Percentiles rank a stretch among this genome's conserved stretches.
phyloP scores from a whole-genome alignment of 768 basidiomycete species.

The Suillus subalutaceus region DNA sequence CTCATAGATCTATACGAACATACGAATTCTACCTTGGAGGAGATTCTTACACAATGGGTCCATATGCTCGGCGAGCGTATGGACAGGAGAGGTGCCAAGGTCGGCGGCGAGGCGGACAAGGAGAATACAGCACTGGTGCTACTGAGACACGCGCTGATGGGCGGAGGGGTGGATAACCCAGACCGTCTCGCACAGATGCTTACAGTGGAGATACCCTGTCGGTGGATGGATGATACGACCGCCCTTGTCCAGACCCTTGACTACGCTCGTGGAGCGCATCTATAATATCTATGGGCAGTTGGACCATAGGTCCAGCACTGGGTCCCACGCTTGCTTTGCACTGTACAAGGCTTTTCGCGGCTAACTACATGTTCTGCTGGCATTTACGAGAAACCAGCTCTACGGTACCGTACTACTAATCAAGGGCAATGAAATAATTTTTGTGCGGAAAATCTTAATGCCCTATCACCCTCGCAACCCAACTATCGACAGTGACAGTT shows the following conservation, averaged over 20 bases:
- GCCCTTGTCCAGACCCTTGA: conserved; percentile 39
- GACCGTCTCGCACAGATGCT: conserved; percentile 47
- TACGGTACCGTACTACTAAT: background rate
- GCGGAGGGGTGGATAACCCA: conserved; percentile 40
- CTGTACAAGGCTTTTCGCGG: background rate
- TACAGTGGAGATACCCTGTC: conserved; percentile 47
- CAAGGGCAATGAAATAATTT: background rate
- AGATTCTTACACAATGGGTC: conserved; percentile 39
- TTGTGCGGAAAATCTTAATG: background rate
- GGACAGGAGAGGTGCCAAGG: conserved; percentile 5
- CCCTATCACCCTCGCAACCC: background rate
- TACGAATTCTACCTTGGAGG: conserved; percentile 24
- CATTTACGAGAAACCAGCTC: background rate
- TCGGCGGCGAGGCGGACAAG: conserved; percentile 8
- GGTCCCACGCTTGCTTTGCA: background rate
- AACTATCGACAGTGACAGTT: background rate
- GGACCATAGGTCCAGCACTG: background rate
- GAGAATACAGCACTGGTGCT: conserved; percentile 41
- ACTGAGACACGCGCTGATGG: conserved; percentile 42
- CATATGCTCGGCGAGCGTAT: conserved; percentile 26
- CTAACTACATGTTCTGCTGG: background rate
- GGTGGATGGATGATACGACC: conserved; percentile 66
- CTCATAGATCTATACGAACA: conserved; percentile 38
- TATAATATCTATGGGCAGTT: background rate
- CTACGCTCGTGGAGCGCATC: background rate